Evolutionary conservation across 768 basidiomycete species (phyloP), one percentile per base, ranked within the genome.

Genomic region (Hirschioporus abietinus): DNA sequence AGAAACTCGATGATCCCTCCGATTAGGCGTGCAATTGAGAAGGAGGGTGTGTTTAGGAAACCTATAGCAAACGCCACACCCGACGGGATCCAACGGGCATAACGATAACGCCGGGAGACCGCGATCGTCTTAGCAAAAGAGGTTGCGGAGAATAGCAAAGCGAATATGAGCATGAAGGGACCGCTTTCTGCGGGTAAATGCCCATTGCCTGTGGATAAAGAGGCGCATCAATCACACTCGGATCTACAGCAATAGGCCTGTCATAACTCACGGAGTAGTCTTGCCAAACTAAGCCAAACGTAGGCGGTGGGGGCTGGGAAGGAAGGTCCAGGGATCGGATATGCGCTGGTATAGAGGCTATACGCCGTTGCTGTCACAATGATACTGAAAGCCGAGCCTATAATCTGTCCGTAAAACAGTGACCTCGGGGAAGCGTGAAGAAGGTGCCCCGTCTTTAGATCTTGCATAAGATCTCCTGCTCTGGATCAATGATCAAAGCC

Each of bases 401-500:
- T 89, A 63, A 99, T 80, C 76, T 99, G 94, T 9, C 94, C 93
- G 71, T 89, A 96, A 75, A 98, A 97, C 73, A 96, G 96, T 1
- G 94, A 93, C 71, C 93, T 83, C 61, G 96, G 96, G 25, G 95
- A 96, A 9, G 95, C 95, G 69, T 84, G 85, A 65, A 93, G 85
- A n/a, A 99, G 80, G 76, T 97, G 93, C 0, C 96, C 96, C 1
- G 96, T 97, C 79, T 99, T 99, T 67, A 99, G 80, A 77, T 99
- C 96, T 79, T 99, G 96, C 96, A 99, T 98, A 9, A 98, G 86
- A 74, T 99, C 96, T 18, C 95, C 96, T 7, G 96, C 95, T 76
- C 93, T 95, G 69, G 7, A 60, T 26, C 8, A 18, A 30, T 24
- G 52, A 59, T 42, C 25, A 65, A 71, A 63, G 67, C 66, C 25